A percentile compares a stretch with the other conserved stretches of the same genome.
These are phyloP conservation scores for Rhynchospora breviuscula DNA, from an alignment of 176 grass and related monocot genomes.

Conservation along the genomic window DNA sequence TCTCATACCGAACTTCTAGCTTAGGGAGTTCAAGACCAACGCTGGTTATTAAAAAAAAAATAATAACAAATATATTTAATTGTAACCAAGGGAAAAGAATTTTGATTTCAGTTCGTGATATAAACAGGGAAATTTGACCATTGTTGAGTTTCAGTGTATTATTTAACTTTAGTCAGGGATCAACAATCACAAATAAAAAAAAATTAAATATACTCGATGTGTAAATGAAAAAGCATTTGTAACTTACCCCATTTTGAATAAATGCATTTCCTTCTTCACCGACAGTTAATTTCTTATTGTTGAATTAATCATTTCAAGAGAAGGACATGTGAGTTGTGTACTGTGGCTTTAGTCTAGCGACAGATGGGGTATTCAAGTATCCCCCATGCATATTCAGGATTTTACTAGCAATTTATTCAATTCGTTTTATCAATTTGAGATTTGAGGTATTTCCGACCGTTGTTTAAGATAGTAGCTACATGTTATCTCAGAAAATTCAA, in stretches of 20 bases:
- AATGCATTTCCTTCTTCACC: not conserved
- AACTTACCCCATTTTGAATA: not conserved
- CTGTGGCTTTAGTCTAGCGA: not conserved
- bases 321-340: not conserved
- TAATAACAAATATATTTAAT: not conserved
- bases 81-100: not conserved
- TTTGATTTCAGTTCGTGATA: not conserved
- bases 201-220: not conserved
- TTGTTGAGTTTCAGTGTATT: not conserved
- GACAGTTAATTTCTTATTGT: not conserved
- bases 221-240: not conserved
- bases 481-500: not conserved
- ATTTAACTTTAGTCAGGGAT: not conserved
- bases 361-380: too few relatives aligned
- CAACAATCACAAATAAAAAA: not conserved
- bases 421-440: not conserved
- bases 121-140: not conserved
- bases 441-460: not conserved
- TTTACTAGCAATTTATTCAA: not conserved
- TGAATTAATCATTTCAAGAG: not conserved
- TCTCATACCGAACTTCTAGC: conserved; percentile 67
- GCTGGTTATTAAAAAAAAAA: conserved; percentile 19
- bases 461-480: not conserved
- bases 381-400: too few relatives aligned
- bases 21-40: conserved; percentile 69